These are phyloP conservation scores for Phytopythium cucurbitacearum DNA, from an alignment of 352 stramenopile species.

Conservation along the genomic window DNA sequence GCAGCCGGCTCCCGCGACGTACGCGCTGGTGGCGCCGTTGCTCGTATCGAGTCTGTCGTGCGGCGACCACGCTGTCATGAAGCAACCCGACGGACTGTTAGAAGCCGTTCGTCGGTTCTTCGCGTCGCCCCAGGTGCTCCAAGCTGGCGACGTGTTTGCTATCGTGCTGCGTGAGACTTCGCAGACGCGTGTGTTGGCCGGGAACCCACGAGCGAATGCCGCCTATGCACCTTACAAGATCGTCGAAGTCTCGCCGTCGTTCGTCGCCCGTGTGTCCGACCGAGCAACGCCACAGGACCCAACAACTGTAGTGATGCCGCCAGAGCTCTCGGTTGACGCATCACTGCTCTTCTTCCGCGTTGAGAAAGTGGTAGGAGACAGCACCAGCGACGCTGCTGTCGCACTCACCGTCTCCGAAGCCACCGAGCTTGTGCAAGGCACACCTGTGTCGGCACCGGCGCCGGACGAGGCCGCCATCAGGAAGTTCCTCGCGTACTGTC, in stretches of 20 bases:
- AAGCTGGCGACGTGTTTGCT: slow-evolving; percentile 65
- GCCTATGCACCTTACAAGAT: slow-evolving; percentile 37
- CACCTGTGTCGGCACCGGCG: slow-evolving; percentile 35
- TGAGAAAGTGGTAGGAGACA: slow-evolving; percentile 36
- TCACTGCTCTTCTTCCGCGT: slow-evolving; percentile 78
- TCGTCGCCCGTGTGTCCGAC: slow-evolving; percentile 11
- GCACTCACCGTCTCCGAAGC: slow-evolving; percentile 51
- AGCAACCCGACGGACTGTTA: slow-evolving; percentile 52
- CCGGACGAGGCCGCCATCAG: slow-evolving; percentile 57
- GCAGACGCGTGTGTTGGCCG: slow-evolving; percentile 16
- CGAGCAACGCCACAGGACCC: slow-evolving; percentile 3
- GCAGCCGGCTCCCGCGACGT: slow-evolving; percentile 39
- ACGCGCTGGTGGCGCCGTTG: slow-evolving; percentile 64
- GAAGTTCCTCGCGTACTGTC: slow-evolving; percentile 33
- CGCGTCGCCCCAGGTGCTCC: slow-evolving; percentile 46
- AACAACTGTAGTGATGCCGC: slow-evolving; percentile 29
- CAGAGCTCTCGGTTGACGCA: slow-evolving; percentile 50
- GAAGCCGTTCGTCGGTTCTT: slow-evolving; percentile 63
- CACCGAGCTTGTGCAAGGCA: slow-evolving; percentile 67
- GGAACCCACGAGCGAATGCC: slow-evolving; percentile 10
- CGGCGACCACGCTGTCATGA: slow-evolving; percentile 45
- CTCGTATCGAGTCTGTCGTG: slow-evolving; percentile 60
- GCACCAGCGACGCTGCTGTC: slow-evolving; percentile 16
- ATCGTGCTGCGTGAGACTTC: slow-evolving; percentile 47
- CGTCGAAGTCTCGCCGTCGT: slow-evolving; percentile 33